Conservation (phyloP, 2,329 filamentous ascomycete genomes). For the Pseudogymnoascus sp. region DNA sequence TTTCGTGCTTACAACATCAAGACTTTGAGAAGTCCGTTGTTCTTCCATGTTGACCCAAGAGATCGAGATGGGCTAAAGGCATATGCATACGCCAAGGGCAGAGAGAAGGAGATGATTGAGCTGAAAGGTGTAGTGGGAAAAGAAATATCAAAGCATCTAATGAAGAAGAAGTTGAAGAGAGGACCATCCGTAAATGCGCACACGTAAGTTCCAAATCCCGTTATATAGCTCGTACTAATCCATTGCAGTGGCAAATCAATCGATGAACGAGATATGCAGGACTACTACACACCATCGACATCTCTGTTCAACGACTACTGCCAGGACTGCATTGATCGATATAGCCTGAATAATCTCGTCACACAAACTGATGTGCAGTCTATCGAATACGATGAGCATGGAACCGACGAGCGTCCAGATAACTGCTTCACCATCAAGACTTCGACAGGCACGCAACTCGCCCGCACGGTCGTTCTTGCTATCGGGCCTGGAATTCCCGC, state of each 20-base stretch:
- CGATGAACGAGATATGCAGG: slow-evolving; percentile 59
- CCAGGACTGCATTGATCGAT: slow-evolving; percentile 46
- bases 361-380: slow-evolving; percentile 40
- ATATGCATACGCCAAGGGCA: slow-evolving; percentile 53
- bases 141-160: slow-evolving; percentile 71
- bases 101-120: slow-evolving; percentile 59
- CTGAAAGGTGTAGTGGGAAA: slow-evolving; percentile 69
- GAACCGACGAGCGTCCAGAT: slow-evolving; percentile 21
- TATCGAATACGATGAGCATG: slow-evolving; percentile 17
- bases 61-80: slow-evolving; percentile 67
- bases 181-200: slow-evolving; percentile 22
- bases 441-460: slow-evolving; percentile 44
- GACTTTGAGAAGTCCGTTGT: slow-evolving; percentile 70
- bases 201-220: neutral
- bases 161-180: slow-evolving; percentile 49
- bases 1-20: slow-evolving; percentile 63
- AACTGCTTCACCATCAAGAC: slow-evolving; percentile 60
- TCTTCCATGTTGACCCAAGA: slow-evolving; percentile 71
- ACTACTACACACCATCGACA: slow-evolving; percentile 60
- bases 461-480: slow-evolving; percentile 59
- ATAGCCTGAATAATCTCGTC: slow-evolving; percentile 50
- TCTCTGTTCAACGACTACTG: slow-evolving; percentile 57
- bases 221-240: slow-evolving; percentile 15
- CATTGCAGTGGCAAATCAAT: slow-evolving; percentile 34
- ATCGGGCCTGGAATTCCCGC: slow-evolving; percentile 44